Conservation (phyloP, 2,329 filamentous ascomycete species). For the Neurospora sp. region DNA sequence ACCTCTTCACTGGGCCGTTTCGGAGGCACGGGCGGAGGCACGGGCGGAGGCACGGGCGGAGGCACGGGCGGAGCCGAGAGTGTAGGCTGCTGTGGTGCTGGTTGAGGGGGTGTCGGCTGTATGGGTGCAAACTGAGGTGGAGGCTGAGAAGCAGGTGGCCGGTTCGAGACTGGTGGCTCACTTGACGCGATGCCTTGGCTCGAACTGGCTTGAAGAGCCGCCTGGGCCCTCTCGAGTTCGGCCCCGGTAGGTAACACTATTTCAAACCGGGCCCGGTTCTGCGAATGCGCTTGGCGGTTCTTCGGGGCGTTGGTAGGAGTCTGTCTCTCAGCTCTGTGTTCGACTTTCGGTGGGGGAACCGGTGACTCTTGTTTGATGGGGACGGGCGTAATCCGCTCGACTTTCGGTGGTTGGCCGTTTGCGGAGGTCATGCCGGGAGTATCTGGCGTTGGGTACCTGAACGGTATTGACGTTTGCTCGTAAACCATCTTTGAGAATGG, state of each 20-base stretch:
- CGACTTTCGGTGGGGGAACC: constrained; percentile 8
- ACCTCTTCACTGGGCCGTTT: neutral
- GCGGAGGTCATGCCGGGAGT: constrained; percentile 19
- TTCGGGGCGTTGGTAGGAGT: constrained; percentile 8
- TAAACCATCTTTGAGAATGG: constrained; percentile 41
- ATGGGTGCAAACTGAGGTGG: neutral
- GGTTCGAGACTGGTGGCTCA: neutral
- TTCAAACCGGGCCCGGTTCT: constrained; percentile 33
- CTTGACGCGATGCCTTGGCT: neutral
- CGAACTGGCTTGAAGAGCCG: neutral
- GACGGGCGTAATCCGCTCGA: constrained; percentile 11
- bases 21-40: neutral
- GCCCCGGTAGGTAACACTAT: constrained; percentile 37
- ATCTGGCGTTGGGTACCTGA: constrained; percentile 30
- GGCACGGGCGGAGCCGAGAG: neutral
- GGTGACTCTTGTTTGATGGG: constrained; percentile 23
- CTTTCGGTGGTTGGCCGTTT: constrained; percentile 19
- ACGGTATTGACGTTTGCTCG: constrained; percentile 31
- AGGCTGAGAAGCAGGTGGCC: neutral
- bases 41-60: neutral
- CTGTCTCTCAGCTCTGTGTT: constrained; percentile 2
- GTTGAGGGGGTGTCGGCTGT: neutral
- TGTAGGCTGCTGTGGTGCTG: neutral
- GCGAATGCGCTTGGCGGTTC: constrained; percentile 21
- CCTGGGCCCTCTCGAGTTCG: constrained; percentile 15